These are phyloP conservation scores for Aeminium ludgeri DNA, from an alignment of 495 filamentous ascomycete genomes.

Conservation along the genomic window DNA sequence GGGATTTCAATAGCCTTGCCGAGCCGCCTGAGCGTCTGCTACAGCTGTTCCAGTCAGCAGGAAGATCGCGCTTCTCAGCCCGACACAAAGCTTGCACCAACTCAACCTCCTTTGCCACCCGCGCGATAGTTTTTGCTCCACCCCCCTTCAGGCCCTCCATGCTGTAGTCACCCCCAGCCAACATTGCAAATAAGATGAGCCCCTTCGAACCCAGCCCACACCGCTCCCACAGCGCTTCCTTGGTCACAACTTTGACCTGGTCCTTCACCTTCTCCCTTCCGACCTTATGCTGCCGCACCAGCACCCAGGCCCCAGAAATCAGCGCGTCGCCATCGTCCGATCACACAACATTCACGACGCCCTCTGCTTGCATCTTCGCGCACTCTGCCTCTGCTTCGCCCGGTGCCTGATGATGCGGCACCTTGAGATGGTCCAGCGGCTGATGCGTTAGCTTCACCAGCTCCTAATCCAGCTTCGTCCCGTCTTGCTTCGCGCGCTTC, in stretches of 20 bases:
- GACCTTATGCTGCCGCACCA: slow-evolving; percentile 15
- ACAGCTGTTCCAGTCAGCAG: slow-evolving; percentile 6
- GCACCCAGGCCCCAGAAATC: slow-evolving; percentile 18
- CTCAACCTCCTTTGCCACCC: slow-evolving; percentile 7
- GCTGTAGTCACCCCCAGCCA: slow-evolving; percentile 19
- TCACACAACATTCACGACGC: slow-evolving; percentile 20
- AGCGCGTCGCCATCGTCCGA: slow-evolving; percentile 18
- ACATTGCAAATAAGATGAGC: slow-evolving; percentile 17
- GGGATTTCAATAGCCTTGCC: slow-evolving; percentile 3
- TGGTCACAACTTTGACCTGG: slow-evolving; percentile 10
- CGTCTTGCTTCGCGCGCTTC: slow-evolving; percentile 12
- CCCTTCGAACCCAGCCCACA: slow-evolving; percentile 11
- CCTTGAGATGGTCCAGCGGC: slow-evolving; percentile 7
- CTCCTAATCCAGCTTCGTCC: slow-evolving; percentile 13
- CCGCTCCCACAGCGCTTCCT: slow-evolving; percentile 3
- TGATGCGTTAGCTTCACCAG: slow-evolving; percentile 8
- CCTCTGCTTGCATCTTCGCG: slow-evolving; percentile 12
- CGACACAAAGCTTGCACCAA: slow-evolving; percentile 1
- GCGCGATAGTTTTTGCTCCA: slow-evolving; percentile 9
- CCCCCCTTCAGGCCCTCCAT: slow-evolving; percentile 16
- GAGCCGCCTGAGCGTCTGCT: not conserved
- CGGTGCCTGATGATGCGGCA: slow-evolving; percentile 16
- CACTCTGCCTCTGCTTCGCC: slow-evolving; percentile 22
- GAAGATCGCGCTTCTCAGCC: slow-evolving; percentile 5
- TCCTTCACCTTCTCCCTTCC: slow-evolving; percentile 10